phyloP scores from a whole-genome alignment of 257 asterid genomes.

The Scutellaria baicalensis region DNA sequence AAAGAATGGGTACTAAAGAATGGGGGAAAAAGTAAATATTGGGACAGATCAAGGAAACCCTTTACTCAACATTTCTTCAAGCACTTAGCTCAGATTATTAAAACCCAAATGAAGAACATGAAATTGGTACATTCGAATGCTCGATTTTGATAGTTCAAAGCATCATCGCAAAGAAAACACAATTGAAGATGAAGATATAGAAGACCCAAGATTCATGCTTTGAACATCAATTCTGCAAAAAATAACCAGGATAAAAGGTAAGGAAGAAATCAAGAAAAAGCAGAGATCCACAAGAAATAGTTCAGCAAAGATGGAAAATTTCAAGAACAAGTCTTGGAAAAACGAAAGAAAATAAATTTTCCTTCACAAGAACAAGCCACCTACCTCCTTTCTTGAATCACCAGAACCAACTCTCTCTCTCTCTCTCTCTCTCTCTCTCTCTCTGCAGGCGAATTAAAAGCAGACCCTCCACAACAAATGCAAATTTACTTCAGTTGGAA shows the following conservation, averaged over 20 bases:
- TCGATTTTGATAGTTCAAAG: neutral
- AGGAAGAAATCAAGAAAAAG: neutral
- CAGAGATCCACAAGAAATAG: conserved; percentile 34
- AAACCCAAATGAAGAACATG: neutral
- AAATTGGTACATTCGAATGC: neutral
- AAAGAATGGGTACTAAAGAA: conserved; percentile 5
- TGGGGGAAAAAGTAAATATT: neutral
- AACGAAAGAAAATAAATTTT: conserved; percentile 2
- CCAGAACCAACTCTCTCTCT: conserved; percentile 17
- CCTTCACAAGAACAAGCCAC: neutral
- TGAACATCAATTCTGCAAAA: no score
- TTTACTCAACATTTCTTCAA: conserved; percentile 13
- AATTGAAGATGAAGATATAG: neutral
- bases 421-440: neutral
- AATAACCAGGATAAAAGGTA: no score
- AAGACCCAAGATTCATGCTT: neutral
- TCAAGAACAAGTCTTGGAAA: neutral
- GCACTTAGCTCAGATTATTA: conserved; percentile 2
- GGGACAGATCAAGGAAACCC: conserved; percentile 21
- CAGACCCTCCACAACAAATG: conserved; percentile 54
- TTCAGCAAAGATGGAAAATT: conserved; percentile 1
- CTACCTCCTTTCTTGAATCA: conserved; percentile 17
- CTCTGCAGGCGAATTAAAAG: conserved; percentile 22
- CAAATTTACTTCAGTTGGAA: conserved; percentile 55
- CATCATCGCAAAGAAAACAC: neutral